Percentiles rank a stretch among this genome's conserved stretches.
phyloP scores from a whole-genome alignment of 106 monocot genomes.

The Platanthera zijinensis region DNA sequence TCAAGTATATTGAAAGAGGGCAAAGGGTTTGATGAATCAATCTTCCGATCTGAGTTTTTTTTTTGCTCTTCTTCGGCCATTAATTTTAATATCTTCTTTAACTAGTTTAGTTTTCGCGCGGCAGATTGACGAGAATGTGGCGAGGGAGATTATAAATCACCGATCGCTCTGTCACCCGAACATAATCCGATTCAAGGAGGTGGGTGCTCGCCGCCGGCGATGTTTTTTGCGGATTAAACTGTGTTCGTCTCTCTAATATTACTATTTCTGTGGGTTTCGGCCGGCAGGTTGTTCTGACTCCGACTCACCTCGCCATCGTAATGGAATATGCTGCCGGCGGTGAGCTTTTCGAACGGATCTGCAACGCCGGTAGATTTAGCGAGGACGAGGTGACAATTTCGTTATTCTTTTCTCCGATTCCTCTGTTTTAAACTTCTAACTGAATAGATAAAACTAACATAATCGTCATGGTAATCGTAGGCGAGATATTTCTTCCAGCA shows the following conservation, averaged over 20 bases:
- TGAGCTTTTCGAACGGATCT: constrained; percentile 90
- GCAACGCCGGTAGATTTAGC: constrained; percentile 71
- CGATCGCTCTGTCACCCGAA: constrained; percentile 46
- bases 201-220: background rate
- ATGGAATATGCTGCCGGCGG: constrained; percentile 96
- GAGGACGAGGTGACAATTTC: constrained; percentile 63
- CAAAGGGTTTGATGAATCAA: constrained; percentile 24
- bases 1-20: constrained; percentile 59
- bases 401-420: background rate
- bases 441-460: background rate
- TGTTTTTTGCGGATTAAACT: background rate
- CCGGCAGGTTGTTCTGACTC: constrained; percentile 68
- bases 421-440: background rate
- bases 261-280: background rate
- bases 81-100: background rate
- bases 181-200: constrained; percentile 32
- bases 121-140: constrained; percentile 56
- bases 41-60: background rate
- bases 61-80: background rate
- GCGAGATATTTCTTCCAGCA: constrained; percentile 98
- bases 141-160: constrained; percentile 62
- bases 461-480: constrained; percentile 23
- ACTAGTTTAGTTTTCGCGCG: background rate
- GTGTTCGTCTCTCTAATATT: background rate
- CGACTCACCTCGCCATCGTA: constrained; percentile 78